Conservation (phyloP, 257 asterid species). For the Cruciata laevipes region DNA sequence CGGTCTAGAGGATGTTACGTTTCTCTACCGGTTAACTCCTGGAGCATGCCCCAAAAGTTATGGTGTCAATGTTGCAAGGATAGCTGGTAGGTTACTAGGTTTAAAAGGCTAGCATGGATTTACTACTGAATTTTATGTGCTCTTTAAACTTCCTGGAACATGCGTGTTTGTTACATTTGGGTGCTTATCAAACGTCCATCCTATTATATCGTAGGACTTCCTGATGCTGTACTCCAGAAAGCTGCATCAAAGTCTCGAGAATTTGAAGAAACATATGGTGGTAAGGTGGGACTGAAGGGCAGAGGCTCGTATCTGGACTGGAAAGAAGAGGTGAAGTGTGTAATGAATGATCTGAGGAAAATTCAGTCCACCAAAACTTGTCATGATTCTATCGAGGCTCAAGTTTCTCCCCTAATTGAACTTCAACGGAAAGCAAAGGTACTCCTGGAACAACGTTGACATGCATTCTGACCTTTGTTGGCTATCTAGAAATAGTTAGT, state of each 20-base stretch:
- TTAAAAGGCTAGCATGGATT: background rate
- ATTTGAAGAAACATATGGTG: conserved; percentile 62
- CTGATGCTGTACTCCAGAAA: conserved; percentile 58
- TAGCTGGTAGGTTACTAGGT: conserved; percentile 55
- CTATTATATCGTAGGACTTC: conserved; percentile 56
- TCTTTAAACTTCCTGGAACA: background rate
- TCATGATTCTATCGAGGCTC: conserved; percentile 15
- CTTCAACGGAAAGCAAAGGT: conserved; percentile 53
- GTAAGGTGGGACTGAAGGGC: conserved; percentile 13
- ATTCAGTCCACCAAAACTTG: conserved; percentile 20
- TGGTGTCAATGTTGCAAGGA: conserved; percentile 91
- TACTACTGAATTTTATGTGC: background rate
- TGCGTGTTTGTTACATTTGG: background rate
- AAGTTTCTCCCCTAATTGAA: conserved; percentile 27
- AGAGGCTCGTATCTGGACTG: conserved; percentile 18
- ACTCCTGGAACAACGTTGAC: conserved; percentile 38
- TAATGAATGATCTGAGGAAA: conserved; percentile 36
- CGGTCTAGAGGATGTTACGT: conserved; percentile 82
- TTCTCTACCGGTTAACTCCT: conserved; percentile 73
- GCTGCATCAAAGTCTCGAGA: conserved; percentile 73
- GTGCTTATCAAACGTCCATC: background rate
- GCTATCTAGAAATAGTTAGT: background rate
- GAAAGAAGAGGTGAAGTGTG: conserved; percentile 35
- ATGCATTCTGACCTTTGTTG: background rate
- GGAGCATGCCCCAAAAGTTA: conserved; percentile 98